Percentiles rank a stretch among this genome's conserved stretches.
phyloP scores from a whole-genome alignment of 1,139 yeast species.

The Candida labiduridarum region DNA sequence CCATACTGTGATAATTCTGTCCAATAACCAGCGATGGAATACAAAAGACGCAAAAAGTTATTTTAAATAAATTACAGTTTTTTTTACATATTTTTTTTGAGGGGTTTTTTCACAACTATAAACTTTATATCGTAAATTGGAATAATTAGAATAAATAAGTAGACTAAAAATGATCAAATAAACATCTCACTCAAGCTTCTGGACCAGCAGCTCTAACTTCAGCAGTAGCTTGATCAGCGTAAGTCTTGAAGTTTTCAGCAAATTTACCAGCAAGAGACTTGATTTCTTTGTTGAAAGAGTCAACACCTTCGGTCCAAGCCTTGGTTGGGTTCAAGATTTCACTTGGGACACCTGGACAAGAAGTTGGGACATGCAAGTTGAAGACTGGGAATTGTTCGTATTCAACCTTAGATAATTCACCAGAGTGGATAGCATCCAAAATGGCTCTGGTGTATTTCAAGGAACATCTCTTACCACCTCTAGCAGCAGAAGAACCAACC shows the following conservation, averaged over 20 bases:
- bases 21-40: no score
- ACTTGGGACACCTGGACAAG: conserved; percentile 79
- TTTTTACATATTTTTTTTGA: no score
- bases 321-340: conserved; percentile 86
- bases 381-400: conserved; percentile 86
- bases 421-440: conserved; percentile 92
- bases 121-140: no score
- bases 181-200: conserved; percentile 24
- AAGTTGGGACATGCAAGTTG: conserved; percentile 84
- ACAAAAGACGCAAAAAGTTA: no score
- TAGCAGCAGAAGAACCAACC: conserved; percentile 92
- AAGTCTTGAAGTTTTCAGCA: conserved; percentile 82
- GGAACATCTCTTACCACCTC: conserved; percentile 98
- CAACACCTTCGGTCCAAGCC: conserved; percentile 77
- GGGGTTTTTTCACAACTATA: no score
- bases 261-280: conserved; percentile 75
- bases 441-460: conserved; percentile 97
- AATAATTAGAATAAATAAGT: not conserved
- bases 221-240: conserved; percentile 77
- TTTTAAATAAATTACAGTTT: no score
- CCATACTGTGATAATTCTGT: no score
- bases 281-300: conserved; percentile 70
- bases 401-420: conserved; percentile 77
- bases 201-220: conserved; percentile 98
- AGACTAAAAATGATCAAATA: not conserved